Evolutionary conservation across 768 basidiomycete genomes (phyloP), one percentile per base, ranked within the genome.

Genomic region (Pleurotus salmoneostramineus): DNA sequence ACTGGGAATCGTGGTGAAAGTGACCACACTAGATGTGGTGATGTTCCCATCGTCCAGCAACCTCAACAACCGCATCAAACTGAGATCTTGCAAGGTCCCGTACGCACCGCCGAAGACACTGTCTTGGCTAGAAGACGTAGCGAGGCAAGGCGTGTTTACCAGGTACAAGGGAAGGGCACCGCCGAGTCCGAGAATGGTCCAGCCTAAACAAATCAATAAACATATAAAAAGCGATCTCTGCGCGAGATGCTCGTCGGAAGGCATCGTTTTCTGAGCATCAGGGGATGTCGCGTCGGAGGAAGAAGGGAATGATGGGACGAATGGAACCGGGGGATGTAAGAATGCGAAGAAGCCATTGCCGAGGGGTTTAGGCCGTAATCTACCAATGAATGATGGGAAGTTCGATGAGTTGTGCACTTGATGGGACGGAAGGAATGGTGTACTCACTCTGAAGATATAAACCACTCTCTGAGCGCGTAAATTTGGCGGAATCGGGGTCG

Each of bases 381-480:
- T 90, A 67, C 50, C 66, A 60, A 58, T 58, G 43, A n/a, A 17
- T 17, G 21, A 50, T 45, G 5, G 35, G 3, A 42, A 56, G 6
- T 49, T 14, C 8, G 32, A 12, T 5, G 7, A 40, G 5, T n/a
- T n/a, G n/a, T n/a, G n/a, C n/a, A n/a, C n/a, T 17, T 34, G 31
- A 49, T 7, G 37, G 17, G 58, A n/a, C 12, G 40, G 44, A 43
- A 14, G 15, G n/a, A 15, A n/a, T n/a, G 51, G 45, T 33, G 14
- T 2, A 78, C 85, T 71, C 66, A 91, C 88, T 82, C 80, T 69
- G 77, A 81, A 47, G 81, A 83, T 12, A 86, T 79, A 68, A 92
- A 92, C 89, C 89, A 92, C 66, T 90, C 88, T 65, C 89, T 74
- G 49, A 87, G 67, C 15, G 74, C 86, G 63, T 91, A 92, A 11